These are phyloP conservation scores for Besnoitia besnoiti DNA, from an alignment of 169 alveolate genomes.

Conservation along the genomic window DNA sequence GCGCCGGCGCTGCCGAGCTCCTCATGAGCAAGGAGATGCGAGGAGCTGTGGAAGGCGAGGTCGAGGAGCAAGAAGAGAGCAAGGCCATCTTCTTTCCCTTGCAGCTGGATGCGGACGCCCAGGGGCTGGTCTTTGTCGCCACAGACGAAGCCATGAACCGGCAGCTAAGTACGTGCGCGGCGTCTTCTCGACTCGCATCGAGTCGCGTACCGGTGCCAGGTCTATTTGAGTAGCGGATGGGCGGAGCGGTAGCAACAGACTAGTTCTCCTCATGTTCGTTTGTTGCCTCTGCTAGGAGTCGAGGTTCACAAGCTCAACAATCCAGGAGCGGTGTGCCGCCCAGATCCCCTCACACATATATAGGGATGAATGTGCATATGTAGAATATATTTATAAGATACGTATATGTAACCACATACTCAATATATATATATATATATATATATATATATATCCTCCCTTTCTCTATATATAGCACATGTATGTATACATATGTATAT, in stretches of 20 bases:
- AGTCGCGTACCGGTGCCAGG: no score
- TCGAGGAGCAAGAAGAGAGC: not conserved
- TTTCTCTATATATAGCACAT: no score
- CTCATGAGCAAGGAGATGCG: not conserved
- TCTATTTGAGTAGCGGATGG: no score
- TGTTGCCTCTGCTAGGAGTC: no score
- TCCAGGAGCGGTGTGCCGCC: no score
- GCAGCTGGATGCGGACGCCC: slow-evolving; percentile 46
- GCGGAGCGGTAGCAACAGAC: no score
- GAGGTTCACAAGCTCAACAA: no score
- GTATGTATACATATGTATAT: no score
- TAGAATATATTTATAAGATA: no score
- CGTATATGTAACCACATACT: not conserved
- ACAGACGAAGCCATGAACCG: slow-evolving; percentile 17
- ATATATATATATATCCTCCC: no score
- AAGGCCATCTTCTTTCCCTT: slow-evolving; percentile 1
- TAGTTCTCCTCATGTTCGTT: no score
- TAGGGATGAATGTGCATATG: not conserved
- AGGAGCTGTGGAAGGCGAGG: not conserved
- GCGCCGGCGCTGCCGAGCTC: not conserved
- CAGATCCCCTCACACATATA: not conserved
- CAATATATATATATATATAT: no score
- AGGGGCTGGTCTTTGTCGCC: slow-evolving; percentile 24
- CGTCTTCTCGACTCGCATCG: not conserved
- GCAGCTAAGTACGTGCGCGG: not conserved